Conservation (phyloP, 176 grass and related monocot species). For the Cocos nucifera region DNA sequence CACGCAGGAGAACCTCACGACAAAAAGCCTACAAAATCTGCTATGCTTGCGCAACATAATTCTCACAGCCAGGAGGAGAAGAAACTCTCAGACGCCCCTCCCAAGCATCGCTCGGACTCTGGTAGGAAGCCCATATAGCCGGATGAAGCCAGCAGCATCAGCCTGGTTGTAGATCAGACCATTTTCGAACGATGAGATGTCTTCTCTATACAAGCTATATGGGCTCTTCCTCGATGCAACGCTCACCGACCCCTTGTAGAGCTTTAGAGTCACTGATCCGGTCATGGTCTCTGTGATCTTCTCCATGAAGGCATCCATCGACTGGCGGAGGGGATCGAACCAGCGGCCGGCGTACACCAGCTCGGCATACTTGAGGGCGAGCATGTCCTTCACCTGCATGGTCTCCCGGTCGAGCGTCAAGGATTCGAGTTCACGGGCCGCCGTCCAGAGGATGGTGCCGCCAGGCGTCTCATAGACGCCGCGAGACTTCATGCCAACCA, state of each 20-base stretch:
- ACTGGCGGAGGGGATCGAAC: constrained; percentile 58
- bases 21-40: too few species aligned
- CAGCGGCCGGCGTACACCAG: constrained; percentile 81
- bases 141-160: constrained; percentile 80
- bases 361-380: constrained; percentile 76
- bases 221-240: constrained; percentile 56
- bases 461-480: constrained; percentile 89
- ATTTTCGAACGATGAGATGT: constrained; percentile 88
- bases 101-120: constrained; percentile 68
- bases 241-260: constrained; percentile 68
- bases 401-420: constrained; percentile 59
- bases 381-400: constrained; percentile 70
- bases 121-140: constrained; percentile 67
- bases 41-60: too few species aligned
- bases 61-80: too few species aligned
- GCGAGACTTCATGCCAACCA: constrained; percentile 92
- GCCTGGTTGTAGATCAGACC: constrained; percentile 78
- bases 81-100: constrained; percentile 35
- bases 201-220: constrained; percentile 80
- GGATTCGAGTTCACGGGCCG: constrained; percentile 67
- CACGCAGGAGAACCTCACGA: too few species aligned
- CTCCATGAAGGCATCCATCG: constrained; percentile 72
- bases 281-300: constrained; percentile 48
- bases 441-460: constrained; percentile 72
- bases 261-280: constrained; percentile 54